phyloP scores from a whole-genome alignment of 2,329 filamentous ascomycete species.

The Xylaria sp. region DNA sequence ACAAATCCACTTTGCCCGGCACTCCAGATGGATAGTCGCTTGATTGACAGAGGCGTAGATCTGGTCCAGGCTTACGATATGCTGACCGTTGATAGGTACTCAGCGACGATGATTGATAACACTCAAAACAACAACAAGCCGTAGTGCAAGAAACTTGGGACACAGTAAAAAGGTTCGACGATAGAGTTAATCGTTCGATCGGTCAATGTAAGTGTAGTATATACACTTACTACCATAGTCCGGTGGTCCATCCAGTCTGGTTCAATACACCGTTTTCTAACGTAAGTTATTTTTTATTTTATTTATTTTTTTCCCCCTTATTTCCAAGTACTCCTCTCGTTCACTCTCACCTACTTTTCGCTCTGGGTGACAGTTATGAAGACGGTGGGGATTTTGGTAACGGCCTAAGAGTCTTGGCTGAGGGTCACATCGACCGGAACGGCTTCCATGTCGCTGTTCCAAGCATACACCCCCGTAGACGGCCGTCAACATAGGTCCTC shows the following conservation, averaged over 20 bases:
- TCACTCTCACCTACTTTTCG: slow-evolving; percentile 37
- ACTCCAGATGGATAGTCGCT: slow-evolving; percentile 14
- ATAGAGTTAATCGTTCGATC: neutral
- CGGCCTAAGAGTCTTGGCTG: slow-evolving; percentile 46
- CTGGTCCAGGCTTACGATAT: slow-evolving; percentile 10
- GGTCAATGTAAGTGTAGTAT: neutral
- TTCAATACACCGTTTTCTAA: neutral
- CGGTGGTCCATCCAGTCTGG: too few relatives aligned
- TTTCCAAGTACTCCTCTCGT: neutral
- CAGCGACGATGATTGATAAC: neutral
- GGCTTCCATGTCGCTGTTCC: slow-evolving; percentile 48
- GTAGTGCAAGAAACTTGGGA: neutral
- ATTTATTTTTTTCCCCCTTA: neutral
- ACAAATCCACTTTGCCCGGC: slow-evolving; percentile 22
- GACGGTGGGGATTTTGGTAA: slow-evolving; percentile 38
- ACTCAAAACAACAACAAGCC: neutral
- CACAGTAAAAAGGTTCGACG: neutral
- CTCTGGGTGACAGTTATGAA: slow-evolving; percentile 31
- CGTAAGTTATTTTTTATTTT: slow-evolving; percentile 4
- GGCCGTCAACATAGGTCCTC: slow-evolving; percentile 44
- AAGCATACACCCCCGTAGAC: slow-evolving; percentile 37
- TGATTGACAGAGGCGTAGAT: slow-evolving; percentile 15
- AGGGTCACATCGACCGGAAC: slow-evolving; percentile 48
- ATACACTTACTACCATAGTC: too few relatives aligned
- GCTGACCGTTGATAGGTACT: slow-evolving; percentile 15